These are phyloP conservation scores for Pelargonium myrrhifolium DNA, from an alignment of 441 rosid species.

Conservation along the genomic window DNA sequence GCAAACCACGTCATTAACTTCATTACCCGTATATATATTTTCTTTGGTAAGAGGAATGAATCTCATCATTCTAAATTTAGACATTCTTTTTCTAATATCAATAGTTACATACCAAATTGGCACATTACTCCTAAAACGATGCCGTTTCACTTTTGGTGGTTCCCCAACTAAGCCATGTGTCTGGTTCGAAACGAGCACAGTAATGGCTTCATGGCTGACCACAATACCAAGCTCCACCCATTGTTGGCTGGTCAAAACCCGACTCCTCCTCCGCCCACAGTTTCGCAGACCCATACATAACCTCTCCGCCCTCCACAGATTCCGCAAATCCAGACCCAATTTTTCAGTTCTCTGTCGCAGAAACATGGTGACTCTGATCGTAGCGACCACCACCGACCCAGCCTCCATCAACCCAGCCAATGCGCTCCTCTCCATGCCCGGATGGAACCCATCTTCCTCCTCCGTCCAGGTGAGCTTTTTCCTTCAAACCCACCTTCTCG, in stretches of 20 bases:
- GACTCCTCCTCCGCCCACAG: not conserved
- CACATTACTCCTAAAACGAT: no score
- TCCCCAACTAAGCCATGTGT: no score
- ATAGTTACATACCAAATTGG: no score
- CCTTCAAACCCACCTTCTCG: not conserved
- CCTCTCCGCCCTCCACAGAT: not conserved
- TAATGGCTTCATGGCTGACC: no score
- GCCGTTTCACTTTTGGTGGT: no score
- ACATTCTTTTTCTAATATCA: no score
- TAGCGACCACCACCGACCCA: constrained; percentile 64
- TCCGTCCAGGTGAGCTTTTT: constrained; percentile 35
- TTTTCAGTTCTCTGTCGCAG: not conserved
- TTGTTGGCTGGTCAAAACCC: not conserved
- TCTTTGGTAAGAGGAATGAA: no score
- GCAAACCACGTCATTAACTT: no score
- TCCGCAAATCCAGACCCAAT: not conserved
- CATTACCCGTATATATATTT: no score
- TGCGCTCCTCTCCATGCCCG: constrained; percentile 58
- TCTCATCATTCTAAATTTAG: no score
- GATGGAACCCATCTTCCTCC: constrained; percentile 43
- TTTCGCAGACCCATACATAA: not conserved
- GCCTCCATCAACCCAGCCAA: constrained; percentile 85
- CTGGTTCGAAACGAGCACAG: no score
- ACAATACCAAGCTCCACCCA: no score
- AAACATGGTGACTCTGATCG: constrained; percentile 59